phyloP scores from a whole-genome alignment of 805 yeast species.

The Yarrowia hollandica region DNA sequence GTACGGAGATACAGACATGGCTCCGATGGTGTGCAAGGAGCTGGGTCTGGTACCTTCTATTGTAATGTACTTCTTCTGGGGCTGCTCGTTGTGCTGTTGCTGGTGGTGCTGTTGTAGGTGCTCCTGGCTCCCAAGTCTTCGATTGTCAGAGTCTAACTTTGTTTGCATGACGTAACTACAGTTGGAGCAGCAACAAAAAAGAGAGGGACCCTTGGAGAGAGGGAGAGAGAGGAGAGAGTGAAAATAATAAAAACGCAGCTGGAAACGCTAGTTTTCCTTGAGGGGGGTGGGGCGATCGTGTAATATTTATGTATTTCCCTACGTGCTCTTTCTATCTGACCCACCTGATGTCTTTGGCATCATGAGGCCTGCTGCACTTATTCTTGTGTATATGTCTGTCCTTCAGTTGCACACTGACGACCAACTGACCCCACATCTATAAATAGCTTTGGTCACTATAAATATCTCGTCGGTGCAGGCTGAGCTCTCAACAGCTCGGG shows the following conservation, averaged over 20 bases:
- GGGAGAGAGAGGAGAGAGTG: too few species aligned
- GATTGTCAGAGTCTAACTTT: slow-evolving; percentile 23
- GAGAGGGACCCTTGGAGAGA: too few species aligned
- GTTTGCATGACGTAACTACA: slow-evolving; percentile 22
- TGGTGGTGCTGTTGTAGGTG: neutral
- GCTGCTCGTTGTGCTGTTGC: neutral
- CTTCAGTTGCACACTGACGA: too few species aligned
- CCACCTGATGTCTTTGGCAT: too few species aligned
- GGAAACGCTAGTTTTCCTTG: too few species aligned
- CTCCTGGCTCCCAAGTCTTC: slow-evolving; percentile 8
- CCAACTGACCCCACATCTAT: slow-evolving; percentile 13
- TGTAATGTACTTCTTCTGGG: neutral
- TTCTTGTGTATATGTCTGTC: too few species aligned
- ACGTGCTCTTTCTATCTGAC: too few species aligned
- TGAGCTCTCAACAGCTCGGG: neutral
- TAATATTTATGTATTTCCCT: too few species aligned
- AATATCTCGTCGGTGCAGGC: neutral
- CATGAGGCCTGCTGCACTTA: neutral
- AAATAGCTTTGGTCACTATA: slow-evolving; percentile 10
- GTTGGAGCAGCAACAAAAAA: slow-evolving; percentile 10
- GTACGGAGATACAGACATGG: slow-evolving; percentile 27
- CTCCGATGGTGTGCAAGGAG: neutral
- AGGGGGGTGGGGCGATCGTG: neutral
- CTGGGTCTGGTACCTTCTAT: neutral
- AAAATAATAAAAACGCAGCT: neutral